Evolutionary conservation across 768 basidiomycete species (phyloP), one percentile per base, ranked within the genome.

Genomic region (Hebeloma cylindrosporum): DNA sequence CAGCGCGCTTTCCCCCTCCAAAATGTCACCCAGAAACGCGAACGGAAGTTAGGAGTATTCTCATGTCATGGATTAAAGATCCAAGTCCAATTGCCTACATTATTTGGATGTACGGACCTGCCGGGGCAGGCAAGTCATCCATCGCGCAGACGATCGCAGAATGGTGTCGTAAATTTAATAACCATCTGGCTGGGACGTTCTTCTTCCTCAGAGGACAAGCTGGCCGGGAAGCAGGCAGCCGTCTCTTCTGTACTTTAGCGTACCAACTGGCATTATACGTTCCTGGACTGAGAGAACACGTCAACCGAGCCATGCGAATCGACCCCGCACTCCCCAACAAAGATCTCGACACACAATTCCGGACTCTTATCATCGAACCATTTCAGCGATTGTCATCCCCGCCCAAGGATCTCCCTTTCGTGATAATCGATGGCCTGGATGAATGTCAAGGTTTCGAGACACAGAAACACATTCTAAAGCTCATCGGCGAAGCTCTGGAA

Each of bases 381-480:
- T 22, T 52, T 4, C 37, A 32, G 25, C 33, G 22, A 2, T 17
- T 33, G 1, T 2, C 6, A 5, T 16, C 32, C 29, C 22, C 23
- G 21, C 22, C 40, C 27, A 5, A 13, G 0, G 25, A 26, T 1
- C 14, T 16, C 6, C 32, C 31, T 9, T 35, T 48, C 22, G 38
- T 60, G 13, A 36, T 59, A 14, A 59, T 65, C 11, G 62, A 65
- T 31, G 62, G 61, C 4, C 23, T 65, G 1, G 63, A 63, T 32
- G 62, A 57, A 38, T 61, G 59, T 16, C 26, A 48, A 3, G 40
- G 18, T 2, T 18, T 41, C 9, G 38, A 38, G n/a, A 30, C 31
- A 5, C 61, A 60, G 26, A 39, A 23, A 16, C 41, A 29, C 9
- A 51, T 62, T 13, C 32, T 62, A 7, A 18, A 38, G 7, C 9